Evolutionary conservation across 371 early-diverging fungal genomes (phyloP), one percentile per base, ranked within the genome.

Genomic region (Mucor sp.): DNA sequence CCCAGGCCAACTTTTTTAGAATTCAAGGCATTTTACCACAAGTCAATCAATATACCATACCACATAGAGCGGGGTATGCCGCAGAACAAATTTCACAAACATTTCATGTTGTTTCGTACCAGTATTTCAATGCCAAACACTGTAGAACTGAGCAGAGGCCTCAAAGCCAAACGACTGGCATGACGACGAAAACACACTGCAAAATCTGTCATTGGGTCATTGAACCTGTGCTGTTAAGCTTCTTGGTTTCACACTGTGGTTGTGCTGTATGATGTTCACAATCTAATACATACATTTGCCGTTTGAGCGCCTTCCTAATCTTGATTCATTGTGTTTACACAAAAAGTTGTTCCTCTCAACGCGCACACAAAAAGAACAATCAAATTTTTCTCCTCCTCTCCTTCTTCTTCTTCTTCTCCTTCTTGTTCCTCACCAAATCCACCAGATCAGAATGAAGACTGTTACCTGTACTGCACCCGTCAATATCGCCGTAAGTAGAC

Each of bases 391-490:
- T 12, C 25, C 43, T 17, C 62, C 32, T 58, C 63, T 35, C 12
- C 39, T 62, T 69, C 57, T 12, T 35, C 27, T 19, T 62, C 62
- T 48, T 62, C 62, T 47, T 58, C 63, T 35, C 12, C 39, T 62
- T 69, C 57, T 12, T 35, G 32, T 62, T 69, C 57, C 59, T 77
- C 73, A 74, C 60, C 55, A 72, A 14, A 27, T 44, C 69, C 44
- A 43, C 9, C 11, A 33, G 8, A 43, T 7, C 17, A 55, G 19
- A 32, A 81, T 84, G 82, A 80, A 76, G 61, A 74, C 77, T 58
- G 90, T 94, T 17, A 98, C 97, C 32, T 94, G 94, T 76, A 91
- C 95, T 23, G 96, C 99, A 2, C 99, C 99, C 62, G 97, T 98
- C 65, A 99, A 99, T 81, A 99, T 99, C 77, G 99, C 99, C 47